Conservation (phyloP, 2,329 filamentous ascomycete genomes). For the Blumeria graminis region DNA sequence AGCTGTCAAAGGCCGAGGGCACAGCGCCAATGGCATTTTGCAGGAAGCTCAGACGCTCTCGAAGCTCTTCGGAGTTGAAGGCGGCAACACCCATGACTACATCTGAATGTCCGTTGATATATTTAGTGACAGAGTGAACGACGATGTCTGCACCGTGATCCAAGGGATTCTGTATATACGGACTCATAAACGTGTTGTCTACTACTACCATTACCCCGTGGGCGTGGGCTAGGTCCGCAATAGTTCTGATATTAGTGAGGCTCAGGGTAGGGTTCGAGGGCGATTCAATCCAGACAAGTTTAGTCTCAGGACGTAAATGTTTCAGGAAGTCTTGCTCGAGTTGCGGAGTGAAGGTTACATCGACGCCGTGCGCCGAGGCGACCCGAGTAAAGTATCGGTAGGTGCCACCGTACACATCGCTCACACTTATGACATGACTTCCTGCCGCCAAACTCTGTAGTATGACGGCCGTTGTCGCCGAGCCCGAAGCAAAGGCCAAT, state of each 20-base stretch:
- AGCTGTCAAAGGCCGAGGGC: slow-evolving; percentile 85
- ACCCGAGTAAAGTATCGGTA: slow-evolving; percentile 98
- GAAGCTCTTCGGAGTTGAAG: slow-evolving; percentile 68
- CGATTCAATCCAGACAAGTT: slow-evolving; percentile 90
- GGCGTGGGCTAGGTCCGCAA: slow-evolving; percentile 60
- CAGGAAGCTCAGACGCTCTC: slow-evolving; percentile 59
- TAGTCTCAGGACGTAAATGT: slow-evolving; percentile 72
- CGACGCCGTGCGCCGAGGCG: slow-evolving; percentile 76
- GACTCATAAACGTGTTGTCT: slow-evolving; percentile 94
- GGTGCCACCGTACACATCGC: slow-evolving; percentile 92
- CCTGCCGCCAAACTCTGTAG: slow-evolving; percentile 78
- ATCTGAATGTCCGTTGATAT: slow-evolving; percentile 94
- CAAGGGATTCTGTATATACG: slow-evolving; percentile 90
- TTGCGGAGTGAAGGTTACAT: slow-evolving; percentile 79
- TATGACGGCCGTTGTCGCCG: slow-evolving; percentile 77
- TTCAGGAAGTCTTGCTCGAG: slow-evolving; percentile 72
- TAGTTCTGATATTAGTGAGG: slow-evolving; percentile 75
- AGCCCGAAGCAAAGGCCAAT: slow-evolving; percentile 83
- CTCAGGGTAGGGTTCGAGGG: slow-evolving; percentile 87
- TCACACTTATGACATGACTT: slow-evolving; percentile 87
- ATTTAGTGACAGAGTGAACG: slow-evolving; percentile 92
- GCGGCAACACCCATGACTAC: slow-evolving; percentile 95
- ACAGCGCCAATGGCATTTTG: slow-evolving; percentile 96
- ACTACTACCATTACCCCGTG: slow-evolving; percentile 91
- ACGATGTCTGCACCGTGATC: slow-evolving; percentile 90